Conservation (phyloP, 139 green algal genomes). For the Coelastrella sp. region DNA sequence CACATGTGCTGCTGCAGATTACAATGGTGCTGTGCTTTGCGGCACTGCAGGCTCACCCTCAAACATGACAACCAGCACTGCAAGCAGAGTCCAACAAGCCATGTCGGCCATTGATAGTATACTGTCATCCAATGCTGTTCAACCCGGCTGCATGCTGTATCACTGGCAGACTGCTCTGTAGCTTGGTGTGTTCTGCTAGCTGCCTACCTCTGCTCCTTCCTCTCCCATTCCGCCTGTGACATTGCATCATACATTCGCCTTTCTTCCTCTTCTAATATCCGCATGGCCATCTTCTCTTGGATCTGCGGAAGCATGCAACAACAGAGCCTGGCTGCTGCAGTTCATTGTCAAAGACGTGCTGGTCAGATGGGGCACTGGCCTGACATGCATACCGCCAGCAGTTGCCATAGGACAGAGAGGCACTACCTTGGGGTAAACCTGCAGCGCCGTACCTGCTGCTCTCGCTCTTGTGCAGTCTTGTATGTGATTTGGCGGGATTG, state of each 20-base stretch:
- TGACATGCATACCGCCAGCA: not conserved
- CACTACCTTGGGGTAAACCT: too few relatives aligned
- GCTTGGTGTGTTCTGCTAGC: too few relatives aligned
- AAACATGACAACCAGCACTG: too few relatives aligned
- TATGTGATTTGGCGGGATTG: conserved; percentile 66
- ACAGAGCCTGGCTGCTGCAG: not conserved
- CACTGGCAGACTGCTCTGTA: too few relatives aligned
- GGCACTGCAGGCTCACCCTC: not conserved
- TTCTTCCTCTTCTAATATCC: conserved; percentile 68
- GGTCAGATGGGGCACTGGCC: too few relatives aligned
- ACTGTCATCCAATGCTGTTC: too few relatives aligned
- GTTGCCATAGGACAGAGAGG: too few relatives aligned
- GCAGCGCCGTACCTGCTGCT: conserved; percentile 47
- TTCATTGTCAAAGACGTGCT: not conserved
- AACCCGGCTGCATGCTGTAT: too few relatives aligned
- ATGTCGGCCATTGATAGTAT: too few relatives aligned
- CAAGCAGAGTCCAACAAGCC: too few relatives aligned
- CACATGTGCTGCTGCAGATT: not conserved
- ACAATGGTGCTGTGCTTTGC: not conserved
- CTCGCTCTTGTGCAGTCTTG: conserved; percentile 66
- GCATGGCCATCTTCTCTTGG: conserved; percentile 60
- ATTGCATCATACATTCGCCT: conserved; percentile 69
- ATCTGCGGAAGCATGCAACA: conserved; percentile 58
- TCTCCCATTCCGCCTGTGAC: conserved; percentile 65
- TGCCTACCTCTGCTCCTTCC: conserved; percentile 63